Conservation (phyloP, 2,329 filamentous ascomycete genomes). For the Aspergillus caelatus region DNA sequence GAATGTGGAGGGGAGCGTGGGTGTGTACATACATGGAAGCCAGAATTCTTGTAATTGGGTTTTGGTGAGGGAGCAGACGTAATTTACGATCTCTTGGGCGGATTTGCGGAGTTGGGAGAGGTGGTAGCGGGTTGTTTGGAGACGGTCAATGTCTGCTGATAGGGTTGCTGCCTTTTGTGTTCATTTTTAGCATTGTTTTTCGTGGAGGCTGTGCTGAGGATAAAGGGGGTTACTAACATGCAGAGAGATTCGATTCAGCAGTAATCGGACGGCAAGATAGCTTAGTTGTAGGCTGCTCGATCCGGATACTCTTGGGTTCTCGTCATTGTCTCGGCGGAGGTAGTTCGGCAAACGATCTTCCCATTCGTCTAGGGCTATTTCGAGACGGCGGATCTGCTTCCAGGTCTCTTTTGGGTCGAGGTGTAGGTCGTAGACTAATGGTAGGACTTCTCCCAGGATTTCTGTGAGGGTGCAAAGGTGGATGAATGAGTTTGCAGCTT, state of each 20-base stretch:
- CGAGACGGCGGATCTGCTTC: constrained; percentile 32
- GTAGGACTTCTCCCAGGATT: constrained; percentile 36
- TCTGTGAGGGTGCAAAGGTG: constrained; percentile 46
- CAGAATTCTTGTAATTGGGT: constrained; percentile 30
- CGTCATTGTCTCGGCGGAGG: constrained; percentile 28
- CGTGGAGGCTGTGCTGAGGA: not conserved
- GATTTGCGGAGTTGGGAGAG: constrained; percentile 26
- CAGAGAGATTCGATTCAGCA: constrained; percentile 46
- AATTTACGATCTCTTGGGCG: constrained; percentile 26
- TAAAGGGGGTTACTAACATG: constrained; percentile 11
- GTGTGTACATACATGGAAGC: constrained; percentile 28
- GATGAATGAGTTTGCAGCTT: constrained; percentile 9
- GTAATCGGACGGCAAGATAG: constrained; percentile 50
- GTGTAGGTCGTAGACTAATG: constrained; percentile 32
- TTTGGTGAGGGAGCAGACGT: constrained; percentile 24
- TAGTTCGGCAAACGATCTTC: constrained; percentile 38
- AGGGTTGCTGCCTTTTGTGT: constrained; percentile 26
- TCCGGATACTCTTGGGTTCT: constrained; percentile 44
- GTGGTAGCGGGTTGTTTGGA: constrained; percentile 21
- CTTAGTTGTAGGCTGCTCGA: constrained; percentile 53
- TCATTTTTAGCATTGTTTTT: not conserved
- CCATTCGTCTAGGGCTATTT: constrained; percentile 47
- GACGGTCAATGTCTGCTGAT: constrained; percentile 32
- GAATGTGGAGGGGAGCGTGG: not conserved
- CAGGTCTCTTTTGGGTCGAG: constrained; percentile 26